Base-by-base conservation (phyloP, 192 early-diverging fungal species). In the Podila clonocystis region DNA sequence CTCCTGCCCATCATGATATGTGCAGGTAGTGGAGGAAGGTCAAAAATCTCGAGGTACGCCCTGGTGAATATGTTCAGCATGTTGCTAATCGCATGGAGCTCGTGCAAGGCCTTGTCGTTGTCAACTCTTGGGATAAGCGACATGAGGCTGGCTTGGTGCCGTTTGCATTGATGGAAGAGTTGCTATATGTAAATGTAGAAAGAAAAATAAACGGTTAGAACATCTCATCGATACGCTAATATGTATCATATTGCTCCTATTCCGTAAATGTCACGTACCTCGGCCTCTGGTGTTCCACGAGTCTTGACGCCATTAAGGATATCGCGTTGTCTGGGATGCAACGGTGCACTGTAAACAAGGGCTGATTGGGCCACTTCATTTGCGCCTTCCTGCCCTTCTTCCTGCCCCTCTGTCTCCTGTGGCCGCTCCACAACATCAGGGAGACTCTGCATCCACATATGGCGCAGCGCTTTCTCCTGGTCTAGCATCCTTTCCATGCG, bases 101-200 rank as follows among this genome's bases (percentile, higher is more conserved):
- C 77, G 8, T 55, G 50, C 24, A 80, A 30, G 13, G 77, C 77
- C 20, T 52, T 68, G 26, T 80, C 70, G 15, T 80, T 80, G 22
- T 68, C 59, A 41, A 73, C 50, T 28, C 70, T 80, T 13, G 61
- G 15, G 7, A 55, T 63, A 34, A 80, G 62, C 31, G 31, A 64
- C n/a, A 41, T 59, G 50, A 80, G 72, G 17, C 59, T 73, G 12
- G 62, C 70, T 41, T 80, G 70, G 29, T 80, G 77, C 1, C 77
- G 49, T 52, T 73, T 72, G 67, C 70, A 73, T 38, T 80, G 77
- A 59, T 73, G 77, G 62, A 72, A 80, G 1, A 73, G 28, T 61
- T 58, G 48, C 77, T 80, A 69, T 19, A 2, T 6, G 29, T 2
- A 12, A 29, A 8, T 22, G 34, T 30, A 41, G 22, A 57, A 34